Evolutionary conservation across 768 basidiomycete species (phyloP).

Genomic region (Suillus subluteus): DNA sequence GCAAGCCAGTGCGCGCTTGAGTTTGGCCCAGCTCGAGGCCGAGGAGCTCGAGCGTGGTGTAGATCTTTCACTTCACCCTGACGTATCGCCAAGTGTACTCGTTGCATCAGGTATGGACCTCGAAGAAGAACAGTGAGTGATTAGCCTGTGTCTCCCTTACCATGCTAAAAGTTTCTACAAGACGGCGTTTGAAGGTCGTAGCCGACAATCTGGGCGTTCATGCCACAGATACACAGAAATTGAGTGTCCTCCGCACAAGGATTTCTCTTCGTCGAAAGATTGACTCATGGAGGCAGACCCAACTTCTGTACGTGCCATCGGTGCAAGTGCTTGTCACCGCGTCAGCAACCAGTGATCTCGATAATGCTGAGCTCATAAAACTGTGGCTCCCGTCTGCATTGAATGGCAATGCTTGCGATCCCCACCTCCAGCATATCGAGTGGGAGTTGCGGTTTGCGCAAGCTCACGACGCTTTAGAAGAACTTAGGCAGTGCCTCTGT

Average conservation of each 20-base stretch:
- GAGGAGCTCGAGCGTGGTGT: conserved; percentile 10
- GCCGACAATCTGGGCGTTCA: not conserved
- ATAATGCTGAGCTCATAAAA: not conserved
- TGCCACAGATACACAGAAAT: not conserved
- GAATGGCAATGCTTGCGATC: not conserved
- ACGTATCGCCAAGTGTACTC: conserved; percentile 15
- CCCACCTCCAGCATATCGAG: not conserved
- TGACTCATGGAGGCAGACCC: not conserved
- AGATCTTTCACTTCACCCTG: conserved; percentile 6
- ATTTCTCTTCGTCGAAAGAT: not conserved
- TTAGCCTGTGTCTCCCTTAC: conserved; percentile 2
- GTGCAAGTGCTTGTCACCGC: not conserved
- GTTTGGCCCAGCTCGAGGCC: conserved; percentile 28
- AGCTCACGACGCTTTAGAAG: not conserved
- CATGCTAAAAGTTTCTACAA: not conserved
- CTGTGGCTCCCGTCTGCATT: not conserved
- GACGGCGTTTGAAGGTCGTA: not conserved
- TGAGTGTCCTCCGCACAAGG: not conserved
- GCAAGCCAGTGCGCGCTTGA: conserved; percentile 19
- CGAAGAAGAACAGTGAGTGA: conserved; percentile 21
- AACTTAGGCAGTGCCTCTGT: not conserved
- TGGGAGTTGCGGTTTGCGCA: not conserved
- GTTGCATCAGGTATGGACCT: conserved; percentile 21
- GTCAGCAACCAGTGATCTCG: not conserved
- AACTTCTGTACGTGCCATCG: not conserved